Evolutionary conservation across 164 flowering plant species (phyloP).

Genomic region (Brasenia schreberi): DNA sequence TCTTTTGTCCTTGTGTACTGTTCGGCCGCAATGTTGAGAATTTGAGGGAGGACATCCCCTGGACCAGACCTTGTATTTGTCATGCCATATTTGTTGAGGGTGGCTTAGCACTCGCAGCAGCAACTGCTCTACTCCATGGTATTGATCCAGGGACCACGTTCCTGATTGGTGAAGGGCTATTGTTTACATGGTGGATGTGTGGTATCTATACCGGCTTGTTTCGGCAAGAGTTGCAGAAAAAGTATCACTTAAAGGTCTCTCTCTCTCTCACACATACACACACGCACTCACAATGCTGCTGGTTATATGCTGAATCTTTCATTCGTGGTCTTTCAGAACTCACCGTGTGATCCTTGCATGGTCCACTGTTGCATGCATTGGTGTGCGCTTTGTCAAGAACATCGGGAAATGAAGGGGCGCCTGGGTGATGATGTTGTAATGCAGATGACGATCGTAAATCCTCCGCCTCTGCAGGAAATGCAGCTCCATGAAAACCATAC

Average conservation of each 20-base stretch:
- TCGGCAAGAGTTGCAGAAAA: constrained; percentile 71
- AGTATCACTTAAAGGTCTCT: constrained; percentile 87
- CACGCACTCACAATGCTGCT: no score
- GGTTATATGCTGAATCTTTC: no score
- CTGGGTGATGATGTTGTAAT: constrained; percentile 48
- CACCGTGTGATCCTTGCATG: constrained; percentile 93
- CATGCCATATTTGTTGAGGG: constrained; percentile 92
- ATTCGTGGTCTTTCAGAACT: constrained; percentile 35
- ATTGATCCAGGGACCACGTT: constrained; percentile 69
- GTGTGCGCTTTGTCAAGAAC: constrained; percentile 97
- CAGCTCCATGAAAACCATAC: constrained; percentile 21
- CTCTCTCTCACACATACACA: background rate
- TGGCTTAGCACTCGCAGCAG: constrained; percentile 74
- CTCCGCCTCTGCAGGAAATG: constrained; percentile 93
- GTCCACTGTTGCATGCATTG: constrained; percentile 92
- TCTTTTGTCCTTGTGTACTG: constrained; percentile 87
- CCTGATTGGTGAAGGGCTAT: constrained; percentile 64
- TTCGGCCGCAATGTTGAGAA: constrained; percentile 75
- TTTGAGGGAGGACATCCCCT: constrained; percentile 67
- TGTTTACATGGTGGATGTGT: constrained; percentile 96
- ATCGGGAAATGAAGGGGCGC: constrained; percentile 85
- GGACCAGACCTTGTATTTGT: constrained; percentile 71
- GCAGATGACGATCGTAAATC: constrained; percentile 80
- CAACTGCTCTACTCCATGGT: constrained; percentile 58
- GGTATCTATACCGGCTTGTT: constrained; percentile 87